These are phyloP conservation scores for Triangularia setosa DNA, from an alignment of 2,329 filamentous ascomycete species.

Conservation along the genomic window DNA sequence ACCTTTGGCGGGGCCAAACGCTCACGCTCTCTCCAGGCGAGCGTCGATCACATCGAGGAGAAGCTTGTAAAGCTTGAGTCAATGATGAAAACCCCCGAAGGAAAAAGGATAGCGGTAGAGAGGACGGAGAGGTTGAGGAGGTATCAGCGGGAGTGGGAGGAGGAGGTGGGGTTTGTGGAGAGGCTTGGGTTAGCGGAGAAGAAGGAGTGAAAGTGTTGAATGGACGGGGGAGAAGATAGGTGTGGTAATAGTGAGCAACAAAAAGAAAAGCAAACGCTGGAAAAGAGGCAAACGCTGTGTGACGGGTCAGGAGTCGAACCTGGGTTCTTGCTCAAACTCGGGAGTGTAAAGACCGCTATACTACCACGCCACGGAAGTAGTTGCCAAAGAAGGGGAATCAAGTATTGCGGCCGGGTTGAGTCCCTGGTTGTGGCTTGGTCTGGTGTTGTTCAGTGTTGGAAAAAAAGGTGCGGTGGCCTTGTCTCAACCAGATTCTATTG, in stretches of 20 bases:
- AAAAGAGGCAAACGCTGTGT: background rate
- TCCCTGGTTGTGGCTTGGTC: too few relatives aligned
- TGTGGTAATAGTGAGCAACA: background rate
- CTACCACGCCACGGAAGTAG: background rate
- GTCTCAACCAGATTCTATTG: too few relatives aligned
- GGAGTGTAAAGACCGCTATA: background rate
- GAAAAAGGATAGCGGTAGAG: constrained; percentile 49
- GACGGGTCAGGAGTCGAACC: background rate
- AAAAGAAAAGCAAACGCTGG: background rate
- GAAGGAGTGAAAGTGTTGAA: background rate
- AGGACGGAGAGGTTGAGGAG: constrained; percentile 49
- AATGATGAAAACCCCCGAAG: constrained; percentile 62
- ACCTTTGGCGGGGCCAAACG: constrained; percentile 67
- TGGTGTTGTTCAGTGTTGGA: too few relatives aligned
- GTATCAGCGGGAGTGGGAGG: constrained; percentile 57
- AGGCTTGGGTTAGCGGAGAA: constrained; percentile 10
- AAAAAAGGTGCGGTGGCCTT: too few relatives aligned
- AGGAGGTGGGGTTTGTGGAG: constrained; percentile 38
- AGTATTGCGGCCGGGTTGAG: background rate
- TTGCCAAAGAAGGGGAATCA: background rate
- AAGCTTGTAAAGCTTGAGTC: constrained; percentile 65
- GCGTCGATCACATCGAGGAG: constrained; percentile 71
- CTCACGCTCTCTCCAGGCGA: constrained; percentile 53
- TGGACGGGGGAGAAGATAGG: background rate
- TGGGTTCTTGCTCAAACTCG: background rate